Conservation (phyloP, 805 yeast genomes). For the Yarrowia hollandica region DNA sequence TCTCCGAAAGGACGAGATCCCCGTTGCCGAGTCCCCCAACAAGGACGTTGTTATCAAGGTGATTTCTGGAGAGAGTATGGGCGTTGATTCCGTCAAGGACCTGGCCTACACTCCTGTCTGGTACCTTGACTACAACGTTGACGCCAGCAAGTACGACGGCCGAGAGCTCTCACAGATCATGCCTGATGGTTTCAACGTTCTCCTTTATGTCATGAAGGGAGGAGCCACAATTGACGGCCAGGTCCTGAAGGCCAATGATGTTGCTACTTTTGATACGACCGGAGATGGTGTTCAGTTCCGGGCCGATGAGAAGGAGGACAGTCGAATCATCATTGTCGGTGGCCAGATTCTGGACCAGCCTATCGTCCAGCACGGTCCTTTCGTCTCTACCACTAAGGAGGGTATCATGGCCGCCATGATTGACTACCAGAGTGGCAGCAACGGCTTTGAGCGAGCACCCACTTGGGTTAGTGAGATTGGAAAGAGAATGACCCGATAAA, state of each 20-base stretch:
- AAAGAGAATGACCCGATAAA: slow-evolving; percentile 30
- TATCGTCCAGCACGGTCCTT: slow-evolving; percentile 86
- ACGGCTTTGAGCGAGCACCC: slow-evolving; percentile 43
- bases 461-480: slow-evolving; percentile 42
- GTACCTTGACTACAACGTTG: slow-evolving; percentile 63
- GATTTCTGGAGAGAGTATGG: slow-evolving; percentile 73
- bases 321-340: slow-evolving; percentile 68
- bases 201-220: slow-evolving; percentile 69
- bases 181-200: slow-evolving; percentile 62
- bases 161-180: slow-evolving; percentile 62
- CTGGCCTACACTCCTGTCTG: slow-evolving; percentile 81
- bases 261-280: slow-evolving; percentile 65
- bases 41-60: slow-evolving; percentile 61
- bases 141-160: slow-evolving; percentile 50
- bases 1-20: slow-evolving; percentile 65
- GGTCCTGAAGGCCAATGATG: slow-evolving; percentile 48
- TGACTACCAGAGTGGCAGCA: slow-evolving; percentile 59
- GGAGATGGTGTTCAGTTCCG: slow-evolving; percentile 63
- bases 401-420: slow-evolving; percentile 66
- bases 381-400: slow-evolving; percentile 71
- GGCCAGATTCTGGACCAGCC: slow-evolving; percentile 74
- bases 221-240: slow-evolving; percentile 51
- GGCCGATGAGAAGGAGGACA: slow-evolving; percentile 46
- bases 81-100: slow-evolving; percentile 69
- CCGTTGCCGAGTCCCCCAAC: slow-evolving; percentile 64